Base-by-base conservation (phyloP, 345 rosid species). In the Gossypium arboreum region DNA sequence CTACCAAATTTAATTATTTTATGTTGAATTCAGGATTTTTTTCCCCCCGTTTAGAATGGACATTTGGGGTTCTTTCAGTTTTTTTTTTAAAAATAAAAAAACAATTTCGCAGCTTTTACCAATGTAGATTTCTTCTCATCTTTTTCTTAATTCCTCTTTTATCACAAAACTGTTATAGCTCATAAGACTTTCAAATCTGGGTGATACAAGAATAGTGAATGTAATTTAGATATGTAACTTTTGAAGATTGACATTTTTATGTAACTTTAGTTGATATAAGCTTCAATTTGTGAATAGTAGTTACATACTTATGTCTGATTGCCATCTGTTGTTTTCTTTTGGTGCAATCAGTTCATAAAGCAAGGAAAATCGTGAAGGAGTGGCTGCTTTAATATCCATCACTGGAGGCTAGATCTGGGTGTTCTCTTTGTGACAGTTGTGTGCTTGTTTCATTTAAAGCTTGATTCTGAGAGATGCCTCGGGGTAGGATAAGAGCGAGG, bases 401-500 rank as follows among this genome's bases (percentile, higher is more conserved):
- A 20, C 20, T 18, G 73, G 80, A 78, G 75, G 72, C 71, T 59
- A 60, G 75, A 57, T 57, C 78, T 65, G 60, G 72, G 64, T 54
- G 18, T 61, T 61, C 73, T 73, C 60, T 66, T 79, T 72, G 4
- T 70, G 81, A 73, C 25, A 71, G 7, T 73, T 55, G 68, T 79
- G 58, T 68, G 82, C 73, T 22, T 13, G 27, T 79, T 66, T 65
- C 72, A 68, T 25, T 4, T 55, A 27, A 72, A 50, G 55, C 50
- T 77, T 72, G 80, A 16, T 43, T 69, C 66, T 51, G 70, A 79
- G 79, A 81, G 81, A 95, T 95, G 99, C 80, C 97, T 73, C 62
- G 88, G 71, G 92, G 97, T 52, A 88, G 94, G 78, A 87, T 85
- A 81, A 88, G 97, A 86, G 88, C 86, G n/a, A 93, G 85, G 97